A percentile compares a stretch with the other conserved stretches of the same genome.
phyloP scores from a whole-genome alignment of 2,329 filamentous ascomycete species.

The Sclerotinia spermophila region DNA sequence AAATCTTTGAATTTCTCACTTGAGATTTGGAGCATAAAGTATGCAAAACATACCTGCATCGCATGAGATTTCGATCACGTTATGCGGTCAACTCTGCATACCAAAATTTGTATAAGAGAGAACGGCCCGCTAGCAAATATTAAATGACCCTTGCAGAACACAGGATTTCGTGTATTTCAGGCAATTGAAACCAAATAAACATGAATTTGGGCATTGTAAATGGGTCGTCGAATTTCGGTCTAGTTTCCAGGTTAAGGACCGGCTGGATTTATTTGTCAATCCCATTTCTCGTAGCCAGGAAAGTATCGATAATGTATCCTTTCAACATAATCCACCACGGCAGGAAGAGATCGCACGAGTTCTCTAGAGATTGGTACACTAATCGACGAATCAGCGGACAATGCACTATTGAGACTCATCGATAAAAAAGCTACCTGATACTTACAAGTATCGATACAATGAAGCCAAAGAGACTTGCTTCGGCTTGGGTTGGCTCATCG shows the following conservation, averaged over 20 bases:
- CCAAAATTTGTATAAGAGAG: constrained; percentile 31
- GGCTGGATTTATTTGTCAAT: background rate
- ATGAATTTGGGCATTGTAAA: background rate
- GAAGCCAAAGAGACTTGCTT: constrained; percentile 56
- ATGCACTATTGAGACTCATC: background rate
- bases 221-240: background rate
- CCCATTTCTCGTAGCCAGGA: constrained; percentile 50
- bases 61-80: constrained; percentile 33
- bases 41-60: constrained; percentile 36
- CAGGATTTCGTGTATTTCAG: constrained; percentile 13
- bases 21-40: constrained; percentile 19
- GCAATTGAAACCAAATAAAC: background rate
- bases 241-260: no score
- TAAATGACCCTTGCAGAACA: constrained; percentile 23
- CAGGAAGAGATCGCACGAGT: constrained; percentile 46
- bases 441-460: constrained; percentile 50
- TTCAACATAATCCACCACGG: constrained; percentile 52
- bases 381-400: background rate
- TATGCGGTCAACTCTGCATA: constrained; percentile 32
- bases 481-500: constrained; percentile 51
- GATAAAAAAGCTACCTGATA: constrained; percentile 47
- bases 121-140: constrained; percentile 30
- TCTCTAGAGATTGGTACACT: constrained; percentile 47
- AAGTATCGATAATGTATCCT: constrained; percentile 56
- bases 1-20: background rate